Base-by-base conservation (phyloP, 805 yeast genomes). In the Limtongozyma cylindracea region DNA sequence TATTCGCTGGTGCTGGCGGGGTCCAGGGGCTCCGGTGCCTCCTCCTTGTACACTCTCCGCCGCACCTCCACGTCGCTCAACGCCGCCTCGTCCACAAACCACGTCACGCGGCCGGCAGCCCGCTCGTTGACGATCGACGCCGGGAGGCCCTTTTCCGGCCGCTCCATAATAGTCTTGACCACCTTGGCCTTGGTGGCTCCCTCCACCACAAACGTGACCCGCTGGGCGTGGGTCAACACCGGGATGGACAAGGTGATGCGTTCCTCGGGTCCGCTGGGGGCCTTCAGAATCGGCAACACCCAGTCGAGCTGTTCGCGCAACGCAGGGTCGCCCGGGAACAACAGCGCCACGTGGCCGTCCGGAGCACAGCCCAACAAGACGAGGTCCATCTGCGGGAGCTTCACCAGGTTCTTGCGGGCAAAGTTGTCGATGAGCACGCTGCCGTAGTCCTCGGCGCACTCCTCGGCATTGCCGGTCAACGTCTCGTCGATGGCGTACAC, bases 31-130 rank as follows among this genome's bases (percentile, higher is more conserved):
- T 17, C 20, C 13, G 20, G 19, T 12, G 13, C 13, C 23, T 14
- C 13, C 19, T 11, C 16, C n/a, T 12, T 3, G 16, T n/a, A 8
- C 6, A 13, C 13, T n/a, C 17, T 16, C 13, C 16, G 11, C 13
- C 22, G 19, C 22, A 12, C 10, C 16, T 16, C 20, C n/a, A n/a
- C n/a, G 37, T 78, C 93, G 21, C 65, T 61, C 34, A 77, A 61
- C 3, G 94, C 94, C 32, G 70, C 93, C 35, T 78, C 76, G 42
- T 84, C 98, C 17, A 84, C 95, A 51, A 84, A 84, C 98, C 98
- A 84, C 6, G 82, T 64, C 4, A 84, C 93, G 6, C 15, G 15
- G 6, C 15, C 15, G 6, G 15, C 15, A 5, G 15, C 15, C 5
- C 15, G 6, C 45, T 80, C 95, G 39, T 82, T 82, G 24, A 84